Percentiles rank a stretch among this genome's conserved stretches.
Evolutionary conservation across 2,329 filamentous ascomycete genomes (phyloP).

Genomic region (Coleophoma cylindrospora): DNA sequence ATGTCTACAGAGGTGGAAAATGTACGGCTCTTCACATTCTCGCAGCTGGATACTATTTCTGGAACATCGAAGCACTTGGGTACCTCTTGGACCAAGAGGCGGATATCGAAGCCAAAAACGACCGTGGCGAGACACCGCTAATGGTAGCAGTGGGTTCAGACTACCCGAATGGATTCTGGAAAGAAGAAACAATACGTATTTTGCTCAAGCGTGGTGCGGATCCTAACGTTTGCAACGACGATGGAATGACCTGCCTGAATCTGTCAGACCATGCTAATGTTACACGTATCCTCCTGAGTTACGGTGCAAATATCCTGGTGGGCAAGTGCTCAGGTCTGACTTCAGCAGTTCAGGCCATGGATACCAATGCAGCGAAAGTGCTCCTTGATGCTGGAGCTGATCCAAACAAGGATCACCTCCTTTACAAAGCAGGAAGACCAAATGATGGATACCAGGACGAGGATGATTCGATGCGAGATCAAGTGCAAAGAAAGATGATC

Average conservation of each 20-base stretch:
- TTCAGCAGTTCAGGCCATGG: not conserved
- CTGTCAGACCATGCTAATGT: not conserved
- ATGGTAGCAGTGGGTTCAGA: not conserved
- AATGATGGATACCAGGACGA: not conserved
- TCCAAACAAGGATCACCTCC: not conserved
- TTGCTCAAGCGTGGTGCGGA: constrained; percentile 5
- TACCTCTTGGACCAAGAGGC: not conserved
- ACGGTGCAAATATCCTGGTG: not conserved
- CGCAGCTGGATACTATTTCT: constrained; percentile 1
- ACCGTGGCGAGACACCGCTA: constrained; percentile 2
- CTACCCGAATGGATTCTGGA: not conserved
- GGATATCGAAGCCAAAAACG: constrained; percentile 2
- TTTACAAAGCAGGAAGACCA: not conserved
- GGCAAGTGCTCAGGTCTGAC: not conserved
- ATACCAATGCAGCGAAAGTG: not conserved
- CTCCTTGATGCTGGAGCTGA: constrained; percentile 1
- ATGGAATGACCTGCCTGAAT: constrained; percentile 1
- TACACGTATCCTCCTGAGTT: not conserved
- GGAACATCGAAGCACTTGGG: constrained; percentile 3
- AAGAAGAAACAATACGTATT: not conserved
- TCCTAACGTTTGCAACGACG: constrained; percentile 1
- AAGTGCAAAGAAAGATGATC: not conserved
- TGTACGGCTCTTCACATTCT: constrained; percentile 3
- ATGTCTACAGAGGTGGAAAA: too few species aligned
- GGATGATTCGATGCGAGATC: not conserved